Conservation (phyloP, 2,329 filamentous ascomycete species). For the Aspergillus spinulosporus region DNA sequence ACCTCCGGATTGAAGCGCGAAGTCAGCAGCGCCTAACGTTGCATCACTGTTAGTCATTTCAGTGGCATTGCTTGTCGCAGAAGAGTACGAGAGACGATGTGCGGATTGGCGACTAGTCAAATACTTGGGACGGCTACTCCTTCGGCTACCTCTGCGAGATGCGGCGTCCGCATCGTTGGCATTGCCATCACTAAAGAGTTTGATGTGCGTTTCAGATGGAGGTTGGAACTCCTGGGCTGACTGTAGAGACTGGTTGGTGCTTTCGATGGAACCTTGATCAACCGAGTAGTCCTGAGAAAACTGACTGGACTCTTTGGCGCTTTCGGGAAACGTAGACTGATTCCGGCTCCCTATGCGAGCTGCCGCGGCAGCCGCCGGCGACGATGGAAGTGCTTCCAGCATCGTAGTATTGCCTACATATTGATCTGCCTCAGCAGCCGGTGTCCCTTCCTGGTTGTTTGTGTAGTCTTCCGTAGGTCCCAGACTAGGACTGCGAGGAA, state of each 20-base stretch:
- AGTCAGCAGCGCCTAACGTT: constrained; percentile 74
- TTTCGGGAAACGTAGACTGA: constrained; percentile 33
- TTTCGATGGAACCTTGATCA: constrained; percentile 24
- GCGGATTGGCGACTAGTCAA: constrained; percentile 57
- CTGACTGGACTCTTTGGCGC: constrained; percentile 22
- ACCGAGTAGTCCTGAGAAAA: constrained; percentile 25
- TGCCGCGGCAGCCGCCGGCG: constrained; percentile 47
- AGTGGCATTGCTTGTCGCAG: constrained; percentile 54
- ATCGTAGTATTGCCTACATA: constrained; percentile 37
- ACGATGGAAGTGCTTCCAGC: constrained; percentile 46
- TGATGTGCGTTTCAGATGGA: constrained; percentile 29
- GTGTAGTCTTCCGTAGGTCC: constrained; percentile 19
- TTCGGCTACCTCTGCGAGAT: constrained; percentile 29
- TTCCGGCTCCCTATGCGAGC: constrained; percentile 43
- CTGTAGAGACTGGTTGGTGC: constrained; percentile 28
- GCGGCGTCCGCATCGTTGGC: constrained; percentile 25
- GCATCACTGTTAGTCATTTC: constrained; percentile 69
- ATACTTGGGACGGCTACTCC: constrained; percentile 55
- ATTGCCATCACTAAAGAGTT: constrained; percentile 30
- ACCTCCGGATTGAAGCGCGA: constrained; percentile 78
- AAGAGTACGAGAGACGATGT: constrained; percentile 61
- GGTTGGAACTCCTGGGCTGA: constrained; percentile 29
- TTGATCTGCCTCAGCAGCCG: constrained; percentile 21
- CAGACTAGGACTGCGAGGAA: constrained; percentile 23
- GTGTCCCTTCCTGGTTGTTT: constrained; percentile 24